phyloP scores from a whole-genome alignment of 345 rosid genomes.

The Nasturtium officinale region DNA sequence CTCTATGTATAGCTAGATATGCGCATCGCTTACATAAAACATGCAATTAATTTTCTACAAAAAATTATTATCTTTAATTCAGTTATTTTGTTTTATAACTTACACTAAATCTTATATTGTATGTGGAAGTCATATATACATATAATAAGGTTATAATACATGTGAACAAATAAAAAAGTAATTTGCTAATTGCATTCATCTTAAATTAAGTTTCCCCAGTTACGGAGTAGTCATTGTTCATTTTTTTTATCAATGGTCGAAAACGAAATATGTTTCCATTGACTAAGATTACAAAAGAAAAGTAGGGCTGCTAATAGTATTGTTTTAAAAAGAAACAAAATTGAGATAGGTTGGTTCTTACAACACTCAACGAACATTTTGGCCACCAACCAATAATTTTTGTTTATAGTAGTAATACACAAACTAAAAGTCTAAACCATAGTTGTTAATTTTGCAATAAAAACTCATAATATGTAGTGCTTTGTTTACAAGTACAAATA shows the following conservation, averaged over 20 bases:
- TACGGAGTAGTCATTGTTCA: neutral
- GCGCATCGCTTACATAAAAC: neutral
- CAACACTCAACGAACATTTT: constrained; percentile 11
- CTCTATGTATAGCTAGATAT: neutral
- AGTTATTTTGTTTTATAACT: neutral
- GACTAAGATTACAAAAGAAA: neutral
- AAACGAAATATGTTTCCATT: neutral
- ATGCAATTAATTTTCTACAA: neutral
- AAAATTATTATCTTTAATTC: neutral
- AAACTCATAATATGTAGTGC: neutral
- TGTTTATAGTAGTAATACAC: neutral
- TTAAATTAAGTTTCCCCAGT: neutral
- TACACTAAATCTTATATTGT: too few species aligned
- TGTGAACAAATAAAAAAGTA: neutral
- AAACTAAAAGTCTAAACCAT: neutral
- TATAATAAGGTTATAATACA: too few species aligned
- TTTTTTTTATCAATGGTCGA: neutral
- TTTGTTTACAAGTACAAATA: neutral
- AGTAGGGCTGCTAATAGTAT: constrained; percentile 18
- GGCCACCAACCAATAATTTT: neutral
- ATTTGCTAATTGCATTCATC: neutral
- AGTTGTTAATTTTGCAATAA: neutral
- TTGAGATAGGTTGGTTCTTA: constrained; percentile 1
- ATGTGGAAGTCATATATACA: too few species aligned
- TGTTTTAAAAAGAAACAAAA: neutral